Percentiles rank a stretch among this genome's conserved stretches.
Conservation (phyloP, 2,329 filamentous ascomycete genomes). For the Sporothrix pseudoabietina region DNA sequence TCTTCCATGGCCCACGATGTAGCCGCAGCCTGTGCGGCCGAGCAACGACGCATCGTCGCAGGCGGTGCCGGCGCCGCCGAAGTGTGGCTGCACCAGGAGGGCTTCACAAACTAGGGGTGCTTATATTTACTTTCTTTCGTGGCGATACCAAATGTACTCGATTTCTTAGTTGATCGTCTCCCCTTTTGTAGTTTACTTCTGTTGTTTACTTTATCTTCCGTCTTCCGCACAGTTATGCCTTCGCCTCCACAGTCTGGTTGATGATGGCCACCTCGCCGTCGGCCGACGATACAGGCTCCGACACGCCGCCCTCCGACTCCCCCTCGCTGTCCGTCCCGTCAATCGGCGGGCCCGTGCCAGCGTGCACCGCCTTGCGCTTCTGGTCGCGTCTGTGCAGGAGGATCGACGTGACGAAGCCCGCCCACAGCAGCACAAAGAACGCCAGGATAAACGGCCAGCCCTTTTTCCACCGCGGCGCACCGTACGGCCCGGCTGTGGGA, state of each 20-base stretch:
- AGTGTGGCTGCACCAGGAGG: constrained; percentile 31
- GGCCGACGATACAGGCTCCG: neutral
- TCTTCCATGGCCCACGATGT: constrained; percentile 28
- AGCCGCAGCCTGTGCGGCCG: constrained; percentile 1
- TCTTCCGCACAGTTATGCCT: neutral
- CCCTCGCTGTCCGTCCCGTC: constrained; percentile 13
- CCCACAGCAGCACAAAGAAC: constrained; percentile 51
- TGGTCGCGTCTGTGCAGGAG: constrained; percentile 40
- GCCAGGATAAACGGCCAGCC: constrained; percentile 52
- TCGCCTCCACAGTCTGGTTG: neutral
- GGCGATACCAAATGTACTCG: neutral
- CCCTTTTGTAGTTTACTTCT: neutral
- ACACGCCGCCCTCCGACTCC: neutral
- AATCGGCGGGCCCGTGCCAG: neutral
- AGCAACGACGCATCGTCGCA: constrained; percentile 26
- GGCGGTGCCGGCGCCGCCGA: constrained; percentile 18
- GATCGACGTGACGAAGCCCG: constrained; percentile 45
- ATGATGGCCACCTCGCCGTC: constrained; percentile 8
- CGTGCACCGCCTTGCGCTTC: constrained; percentile 15
- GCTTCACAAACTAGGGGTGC: constrained; percentile 19
- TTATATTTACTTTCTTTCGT: neutral
- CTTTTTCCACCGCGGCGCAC: constrained; percentile 51
- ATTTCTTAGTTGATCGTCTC: neutral
- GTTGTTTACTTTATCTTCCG: too few relatives aligned
- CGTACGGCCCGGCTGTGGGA: constrained; percentile 46